Conservation (phyloP, 2,329 filamentous ascomycete species). For the Trichoderma atrobrunneum region DNA sequence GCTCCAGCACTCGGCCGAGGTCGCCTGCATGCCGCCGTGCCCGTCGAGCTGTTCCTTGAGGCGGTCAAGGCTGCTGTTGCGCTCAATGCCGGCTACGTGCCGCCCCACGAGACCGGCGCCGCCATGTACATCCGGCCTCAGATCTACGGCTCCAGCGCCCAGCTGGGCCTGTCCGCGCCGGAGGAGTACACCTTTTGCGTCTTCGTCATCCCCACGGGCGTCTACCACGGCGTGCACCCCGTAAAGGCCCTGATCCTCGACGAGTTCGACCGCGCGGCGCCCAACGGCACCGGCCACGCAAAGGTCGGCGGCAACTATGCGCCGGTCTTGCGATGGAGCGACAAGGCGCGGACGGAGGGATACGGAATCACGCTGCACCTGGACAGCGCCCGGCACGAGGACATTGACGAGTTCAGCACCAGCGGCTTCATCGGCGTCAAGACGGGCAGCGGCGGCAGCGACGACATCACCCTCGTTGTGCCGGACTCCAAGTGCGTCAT, state of each 20-base stretch:
- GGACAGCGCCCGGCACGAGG: conserved; percentile 77
- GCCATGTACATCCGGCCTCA: conserved; percentile 91
- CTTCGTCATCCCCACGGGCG: conserved; percentile 86
- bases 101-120: conserved; percentile 82
- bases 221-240: conserved; percentile 87
- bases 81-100: conserved; percentile 86
- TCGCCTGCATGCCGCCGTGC: conserved; percentile 82
- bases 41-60: conserved; percentile 70
- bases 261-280: conserved; percentile 90
- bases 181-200: conserved; percentile 92
- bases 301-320: conserved; percentile 97
- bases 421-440: conserved; percentile 85
- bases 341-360: conserved; percentile 72
- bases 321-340: conserved; percentile 83
- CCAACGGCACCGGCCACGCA: conserved; percentile 83
- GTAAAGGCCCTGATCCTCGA: conserved; percentile 88
- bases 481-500: conserved; percentile 87
- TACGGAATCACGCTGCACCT: conserved; percentile 94
- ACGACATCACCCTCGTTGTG: conserved; percentile 70
- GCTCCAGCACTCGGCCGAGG: conserved; percentile 79
- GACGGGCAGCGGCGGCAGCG: conserved; percentile 47
- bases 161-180: conserved; percentile 80
- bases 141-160: conserved; percentile 81
- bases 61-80: conserved; percentile 78
- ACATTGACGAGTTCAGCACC: conserved; percentile 95